Conservation (phyloP, 2,329 filamentous ascomycete species). For the Bretziella fagacearum region DNA sequence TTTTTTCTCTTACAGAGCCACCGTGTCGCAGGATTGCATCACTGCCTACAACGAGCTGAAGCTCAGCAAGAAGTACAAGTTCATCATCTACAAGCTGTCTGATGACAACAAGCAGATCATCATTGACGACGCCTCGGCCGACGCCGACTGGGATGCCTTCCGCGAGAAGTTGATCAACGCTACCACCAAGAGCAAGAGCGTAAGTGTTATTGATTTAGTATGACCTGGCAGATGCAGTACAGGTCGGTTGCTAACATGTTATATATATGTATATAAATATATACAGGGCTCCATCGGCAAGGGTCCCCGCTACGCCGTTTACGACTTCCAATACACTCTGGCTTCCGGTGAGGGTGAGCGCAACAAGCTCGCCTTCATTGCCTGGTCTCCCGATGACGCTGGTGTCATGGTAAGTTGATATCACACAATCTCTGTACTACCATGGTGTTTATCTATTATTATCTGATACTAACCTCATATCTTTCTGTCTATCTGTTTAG, state of each 20-base stretch:
- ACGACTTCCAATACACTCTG: conserved; percentile 66
- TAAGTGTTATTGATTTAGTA: conserved; percentile 21
- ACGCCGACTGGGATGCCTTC: conserved; percentile 54
- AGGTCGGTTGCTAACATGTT: background rate
- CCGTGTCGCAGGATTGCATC: conserved; percentile 56
- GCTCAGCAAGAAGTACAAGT: conserved; percentile 67
- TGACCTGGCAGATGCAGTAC: background rate
- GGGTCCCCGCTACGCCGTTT: conserved; percentile 69
- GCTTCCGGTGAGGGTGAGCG: conserved; percentile 54
- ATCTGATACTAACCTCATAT: background rate
- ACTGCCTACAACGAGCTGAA: conserved; percentile 64
- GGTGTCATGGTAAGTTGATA: conserved; percentile 47
- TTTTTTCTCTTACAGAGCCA: conserved; percentile 44
- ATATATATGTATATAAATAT: background rate
- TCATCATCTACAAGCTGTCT: conserved; percentile 75
- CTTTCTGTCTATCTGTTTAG: conserved; percentile 34
- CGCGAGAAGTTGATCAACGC: conserved; percentile 59
- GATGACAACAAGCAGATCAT: conserved; percentile 71
- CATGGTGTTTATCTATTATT: too few species aligned
- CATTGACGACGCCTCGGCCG: conserved; percentile 53
- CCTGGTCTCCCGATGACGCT: conserved; percentile 70
- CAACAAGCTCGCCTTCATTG: conserved; percentile 65
- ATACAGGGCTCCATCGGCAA: conserved; percentile 40
- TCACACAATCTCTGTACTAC: background rate
- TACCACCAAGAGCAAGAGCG: conserved; percentile 53